Evolutionary conservation across 805 yeast species (phyloP), one percentile per base, ranked within the genome.

Genomic region (Wickerhamomyces silvicola): DNA sequence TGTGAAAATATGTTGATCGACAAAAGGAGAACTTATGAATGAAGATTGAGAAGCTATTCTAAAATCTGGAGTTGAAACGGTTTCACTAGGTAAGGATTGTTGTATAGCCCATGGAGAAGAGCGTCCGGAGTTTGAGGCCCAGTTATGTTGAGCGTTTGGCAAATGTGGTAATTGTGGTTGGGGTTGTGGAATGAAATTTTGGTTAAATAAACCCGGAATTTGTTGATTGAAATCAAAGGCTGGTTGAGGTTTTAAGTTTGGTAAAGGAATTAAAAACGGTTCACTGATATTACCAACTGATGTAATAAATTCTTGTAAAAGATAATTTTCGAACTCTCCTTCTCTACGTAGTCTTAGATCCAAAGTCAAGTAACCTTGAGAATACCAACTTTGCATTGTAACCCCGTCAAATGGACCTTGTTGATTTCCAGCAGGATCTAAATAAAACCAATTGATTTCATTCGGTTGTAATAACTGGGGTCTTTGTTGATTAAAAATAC

Each of bases 391-490:
- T 42, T 82, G 88, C 95, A 85, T 85, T 57, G 70, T 58, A 17
- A 57, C 53, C 3, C 88, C 86, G 28, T 65, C 64, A 56, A 85
- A 85, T 4, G 95, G 95, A 15, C 95, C 95, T 52, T 84, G 94
- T 39, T 75, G 77, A 31, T 58, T 66, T 5, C 82, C 84, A 24
- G 66, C 54, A 0, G 84, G 76, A 53, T 85, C 95, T 33, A 78
- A 59, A 53, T 85, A 85, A 36, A 60, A 59, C 95, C 95, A 85
- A 30, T 66, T 59, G 43, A 78, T 64, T 31, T 62, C 54, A 18
- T 54, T 62, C 2, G 75, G 67, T 2, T 59, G 46, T 10, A 68
- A 29, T 10, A 39, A 20, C 20, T 35, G 38, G 18, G 35, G 43
- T n/a, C n/a, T n/a, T 31, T 38, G 45, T 17, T 28, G 35, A 17